Evolutionary conservation across 192 early-diverging fungal genomes (phyloP), one percentile per base, ranked within the genome.

Genomic region (Backusella tarrabulga): DNA sequence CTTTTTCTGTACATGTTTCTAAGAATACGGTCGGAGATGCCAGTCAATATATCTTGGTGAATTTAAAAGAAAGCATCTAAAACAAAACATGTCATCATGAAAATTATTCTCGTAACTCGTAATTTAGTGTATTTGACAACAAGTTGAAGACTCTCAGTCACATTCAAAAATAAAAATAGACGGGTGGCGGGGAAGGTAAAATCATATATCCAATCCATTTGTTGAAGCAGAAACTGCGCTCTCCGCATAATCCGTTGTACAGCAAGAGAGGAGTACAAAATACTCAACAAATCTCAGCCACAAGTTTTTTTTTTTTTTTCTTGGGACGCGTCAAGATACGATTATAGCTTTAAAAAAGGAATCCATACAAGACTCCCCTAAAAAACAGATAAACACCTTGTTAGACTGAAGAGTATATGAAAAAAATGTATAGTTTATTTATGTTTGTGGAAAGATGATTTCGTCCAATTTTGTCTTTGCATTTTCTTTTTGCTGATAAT

Each of bases 391-490:
- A 32, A 32, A 32, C 2, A 32, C 32, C 32, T 32, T 32, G 32
- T 32, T 32, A 32, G 32, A 21, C 41, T 12, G 9, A 68, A 34
- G 15, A 14, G 17, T 68, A 34, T 7, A 34, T 68, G 67, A 34
- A 21, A n/a, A 40, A 71, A 71, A 26, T 50, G 14, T 46, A 29
- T 38, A 38, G 2, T 72, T 72, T 44, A 29, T 36, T 72, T 26
- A 32, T 72, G 26, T 17, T 23, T 34, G 35, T 32, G 40, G 23
- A 72, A 72, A 72, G 14, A 40, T 41, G 14, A 72, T 72, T 32
- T 50, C 9, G 6, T 72, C 21, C 40, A 72, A 50, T 50, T 72
- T 41, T 42, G 26, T 6, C 26, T 72, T 72, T 72, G 71, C 71
- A 46, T 34, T 34, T 34, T 72, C 41, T 46, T 72, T 72, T 46